phyloP scores from a whole-genome alignment of 2,329 filamentous ascomycete species.

The Diaporthe sp. region DNA sequence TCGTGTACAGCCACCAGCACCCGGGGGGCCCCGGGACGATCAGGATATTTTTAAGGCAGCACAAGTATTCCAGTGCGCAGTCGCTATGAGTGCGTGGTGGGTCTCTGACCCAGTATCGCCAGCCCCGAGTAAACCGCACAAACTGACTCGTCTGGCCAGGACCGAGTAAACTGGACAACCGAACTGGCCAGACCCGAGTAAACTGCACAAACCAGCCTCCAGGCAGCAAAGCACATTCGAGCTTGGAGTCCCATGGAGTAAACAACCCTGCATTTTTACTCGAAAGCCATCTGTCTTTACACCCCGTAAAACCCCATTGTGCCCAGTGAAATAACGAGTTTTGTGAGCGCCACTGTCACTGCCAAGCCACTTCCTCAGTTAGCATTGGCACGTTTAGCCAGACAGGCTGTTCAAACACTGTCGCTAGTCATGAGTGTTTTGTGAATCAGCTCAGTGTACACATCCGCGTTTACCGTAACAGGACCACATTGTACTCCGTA shows the following conservation, averaged over 20 bases:
- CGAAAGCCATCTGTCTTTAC: neutral
- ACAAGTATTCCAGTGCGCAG: neutral
- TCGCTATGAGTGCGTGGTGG: neutral
- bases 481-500: neutral
- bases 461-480: neutral
- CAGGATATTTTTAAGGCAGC: neutral
- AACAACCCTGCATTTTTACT: no score
- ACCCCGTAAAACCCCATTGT: neutral
- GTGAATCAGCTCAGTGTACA: neutral
- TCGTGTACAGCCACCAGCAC: neutral
- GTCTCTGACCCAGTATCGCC: neutral
- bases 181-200: neutral
- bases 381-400: neutral
- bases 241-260: no score
- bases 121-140: neutral
- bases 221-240: neutral
- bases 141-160: neutral
- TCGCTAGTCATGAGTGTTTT: conserved; percentile 1
- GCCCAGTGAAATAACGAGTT: neutral
- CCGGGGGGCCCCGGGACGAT: neutral
- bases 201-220: neutral
- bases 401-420: neutral
- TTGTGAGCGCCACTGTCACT: neutral
- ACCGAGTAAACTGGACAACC: neutral
- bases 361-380: neutral